A percentile compares a stretch with the other conserved stretches of the same genome.
phyloP scores from a whole-genome alignment of 1,139 yeast genomes.

The Candida tunisiensis region DNA sequence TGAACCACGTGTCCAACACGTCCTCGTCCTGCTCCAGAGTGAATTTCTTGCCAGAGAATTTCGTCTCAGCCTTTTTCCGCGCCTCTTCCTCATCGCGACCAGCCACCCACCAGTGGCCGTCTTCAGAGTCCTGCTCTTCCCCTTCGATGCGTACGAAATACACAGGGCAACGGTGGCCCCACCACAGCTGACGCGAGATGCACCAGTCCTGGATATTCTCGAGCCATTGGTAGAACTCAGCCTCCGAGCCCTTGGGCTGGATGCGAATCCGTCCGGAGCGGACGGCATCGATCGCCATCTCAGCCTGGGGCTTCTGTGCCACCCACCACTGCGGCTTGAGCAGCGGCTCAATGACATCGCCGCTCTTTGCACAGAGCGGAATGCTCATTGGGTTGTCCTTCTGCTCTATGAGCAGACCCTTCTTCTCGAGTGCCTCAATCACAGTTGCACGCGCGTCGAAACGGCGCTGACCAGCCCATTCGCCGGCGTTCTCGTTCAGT shows the following conservation, averaged over 20 bases:
- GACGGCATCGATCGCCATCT: constrained; percentile 75
- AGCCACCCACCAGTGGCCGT: constrained; percentile 78
- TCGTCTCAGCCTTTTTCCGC: constrained; percentile 53
- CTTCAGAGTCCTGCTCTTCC: constrained; percentile 22
- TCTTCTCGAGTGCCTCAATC: constrained; percentile 60
- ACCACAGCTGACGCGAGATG: constrained; percentile 97
- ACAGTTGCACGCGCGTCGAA: constrained; percentile 86
- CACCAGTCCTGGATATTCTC: constrained; percentile 98
- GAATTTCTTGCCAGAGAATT: constrained; percentile 54
- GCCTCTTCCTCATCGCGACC: constrained; percentile 80
- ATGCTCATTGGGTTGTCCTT: constrained; percentile 91
- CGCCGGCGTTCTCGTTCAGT: constrained; percentile 86
- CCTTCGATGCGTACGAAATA: constrained; percentile 78
- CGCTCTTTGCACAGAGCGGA: constrained; percentile 89
- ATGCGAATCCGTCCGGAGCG: constrained; percentile 67
- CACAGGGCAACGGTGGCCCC: constrained; percentile 99
- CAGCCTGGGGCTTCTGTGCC: constrained; percentile 77
- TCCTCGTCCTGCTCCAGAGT: constrained; percentile 91
- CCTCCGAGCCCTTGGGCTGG: constrained; percentile 77
- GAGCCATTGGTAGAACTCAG: constrained; percentile 92
- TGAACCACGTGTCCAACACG: constrained; percentile 97
- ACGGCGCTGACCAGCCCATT: constrained; percentile 81
- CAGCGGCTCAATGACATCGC: constrained; percentile 90
- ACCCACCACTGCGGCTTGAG: constrained; percentile 99
- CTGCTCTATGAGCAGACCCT: constrained; percentile 66